Conservation (phyloP, 106 monocot species). For the Iris macrosiphon region DNA sequence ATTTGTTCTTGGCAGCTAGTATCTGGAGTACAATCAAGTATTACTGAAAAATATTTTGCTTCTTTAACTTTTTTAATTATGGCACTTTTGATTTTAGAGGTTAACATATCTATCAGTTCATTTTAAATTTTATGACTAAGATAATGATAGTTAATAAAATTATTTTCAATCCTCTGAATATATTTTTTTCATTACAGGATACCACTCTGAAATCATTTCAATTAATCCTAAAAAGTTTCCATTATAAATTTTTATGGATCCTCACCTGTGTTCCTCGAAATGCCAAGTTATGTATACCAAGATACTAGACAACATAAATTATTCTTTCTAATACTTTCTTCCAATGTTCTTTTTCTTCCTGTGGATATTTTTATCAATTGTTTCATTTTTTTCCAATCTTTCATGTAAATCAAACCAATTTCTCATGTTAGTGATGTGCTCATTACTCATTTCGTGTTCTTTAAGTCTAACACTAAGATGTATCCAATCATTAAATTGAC, state of each 20-base stretch:
- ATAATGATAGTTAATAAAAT: neutral
- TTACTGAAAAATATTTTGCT: neutral
- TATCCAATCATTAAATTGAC: neutral
- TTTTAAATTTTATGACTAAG: neutral
- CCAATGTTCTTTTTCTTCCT: neutral
- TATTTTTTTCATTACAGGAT: neutral
- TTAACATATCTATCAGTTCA: neutral
- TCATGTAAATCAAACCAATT: neutral
- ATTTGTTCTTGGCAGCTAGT: too few species aligned
- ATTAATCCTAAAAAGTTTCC: neutral
- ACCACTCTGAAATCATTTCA: too few species aligned
- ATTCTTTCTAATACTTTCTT: neutral
- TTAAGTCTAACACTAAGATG: neutral
- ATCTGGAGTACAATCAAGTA: neutral
- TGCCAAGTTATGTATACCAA: neutral
- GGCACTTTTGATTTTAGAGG: neutral
- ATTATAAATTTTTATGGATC: neutral
- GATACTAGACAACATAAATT: neutral
- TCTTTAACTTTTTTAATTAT: neutral
- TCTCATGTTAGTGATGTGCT: conserved; percentile 1
- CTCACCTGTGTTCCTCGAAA: neutral
- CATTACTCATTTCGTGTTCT: neutral
- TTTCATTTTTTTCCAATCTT: too few species aligned
- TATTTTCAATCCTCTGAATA: neutral
- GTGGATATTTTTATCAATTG: neutral